Base-by-base conservation (phyloP, 2,329 filamentous ascomycete species). In the Fusarium azukiicola region DNA sequence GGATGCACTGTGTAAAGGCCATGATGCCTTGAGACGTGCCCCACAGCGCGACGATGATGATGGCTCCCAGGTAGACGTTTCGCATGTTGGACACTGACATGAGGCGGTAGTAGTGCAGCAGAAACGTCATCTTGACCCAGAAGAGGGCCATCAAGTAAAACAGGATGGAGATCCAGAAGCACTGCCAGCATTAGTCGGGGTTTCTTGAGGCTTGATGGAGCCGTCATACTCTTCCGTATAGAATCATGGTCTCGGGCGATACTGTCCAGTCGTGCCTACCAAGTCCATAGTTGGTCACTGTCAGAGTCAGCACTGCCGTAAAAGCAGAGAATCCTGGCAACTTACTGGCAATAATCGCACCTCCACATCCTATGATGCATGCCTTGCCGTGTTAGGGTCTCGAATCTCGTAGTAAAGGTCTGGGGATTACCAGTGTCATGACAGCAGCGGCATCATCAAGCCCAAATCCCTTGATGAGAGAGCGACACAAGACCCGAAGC, bases 221-320 rank as follows among this genome's bases (percentile, higher is more conserved):
- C 3, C 3, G 5, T 16, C 58, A 13, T 71, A 81, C 80, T n/a
- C 80, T 71, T 6, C 27, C 40, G 12, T 52, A 52, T 0, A 75
- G 44, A 7, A 64, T 19, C 4, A 66, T 19, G 4, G 64, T 67
- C 2, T 71, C 66, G 2, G 7, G 8, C 2, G 72, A 67, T n/a
- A 81, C 3, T 2, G 47, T 76, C 9, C 69, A 74, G 2, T 40
- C 61, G 5, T 76, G 73, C 13, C 54, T 68, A 2, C 77, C 49
- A 2, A 81, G 67, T 4, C 79, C 80, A 4, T 71, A 61, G 4
- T 54, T 71, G 17, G 79, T 81, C 80, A 82, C 79, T 81, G 40
- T 32, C 0, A n/a, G 8, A 1, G 19, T 81, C 14, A 81, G 72
- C 19, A 9, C 16, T 11, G 21, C 8, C 2, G 12, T 7, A 4